Conservation (phyloP, 108 stramenopile genomes). For the Seminavis robusta region DNA sequence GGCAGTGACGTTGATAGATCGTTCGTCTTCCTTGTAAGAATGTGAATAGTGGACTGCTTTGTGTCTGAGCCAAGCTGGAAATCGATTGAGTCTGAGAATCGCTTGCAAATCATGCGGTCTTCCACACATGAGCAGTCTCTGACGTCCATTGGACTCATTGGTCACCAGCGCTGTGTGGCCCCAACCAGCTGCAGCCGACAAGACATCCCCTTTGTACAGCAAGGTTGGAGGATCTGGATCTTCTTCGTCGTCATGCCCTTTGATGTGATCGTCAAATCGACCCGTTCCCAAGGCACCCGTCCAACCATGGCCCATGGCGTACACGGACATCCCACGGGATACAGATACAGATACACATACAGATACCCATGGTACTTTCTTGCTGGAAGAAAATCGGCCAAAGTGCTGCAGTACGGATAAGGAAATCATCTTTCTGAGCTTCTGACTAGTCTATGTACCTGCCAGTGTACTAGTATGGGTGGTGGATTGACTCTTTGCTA, state of each 20-base stretch:
- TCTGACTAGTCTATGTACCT: no score
- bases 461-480: no score
- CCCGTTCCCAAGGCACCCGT: conserved; percentile 70
- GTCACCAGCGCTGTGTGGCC: conserved; percentile 64
- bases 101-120: conserved; percentile 82
- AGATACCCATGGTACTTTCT: no score
- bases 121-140: conserved; percentile 56
- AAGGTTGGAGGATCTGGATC: conserved; percentile 14
- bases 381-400: no score
- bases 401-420: no score
- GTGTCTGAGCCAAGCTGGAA: conserved; percentile 43
- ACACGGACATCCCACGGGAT: no score
- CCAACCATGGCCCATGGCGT: conserved; percentile 74
- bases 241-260: conserved; percentile 57
- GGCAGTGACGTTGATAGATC: not conserved
- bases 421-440: no score
- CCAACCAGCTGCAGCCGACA: conserved; percentile 65
- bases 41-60: not conserved
- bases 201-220: conserved; percentile 25
- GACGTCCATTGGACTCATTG: conserved; percentile 17
- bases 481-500: no score
- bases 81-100: conserved; percentile 61
- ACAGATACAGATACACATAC: no score
- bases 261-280: conserved; percentile 1
- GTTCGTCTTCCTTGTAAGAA: not conserved